Conservation (phyloP, 345 rosid species). For the Bruguiera parviflora region DNA sequence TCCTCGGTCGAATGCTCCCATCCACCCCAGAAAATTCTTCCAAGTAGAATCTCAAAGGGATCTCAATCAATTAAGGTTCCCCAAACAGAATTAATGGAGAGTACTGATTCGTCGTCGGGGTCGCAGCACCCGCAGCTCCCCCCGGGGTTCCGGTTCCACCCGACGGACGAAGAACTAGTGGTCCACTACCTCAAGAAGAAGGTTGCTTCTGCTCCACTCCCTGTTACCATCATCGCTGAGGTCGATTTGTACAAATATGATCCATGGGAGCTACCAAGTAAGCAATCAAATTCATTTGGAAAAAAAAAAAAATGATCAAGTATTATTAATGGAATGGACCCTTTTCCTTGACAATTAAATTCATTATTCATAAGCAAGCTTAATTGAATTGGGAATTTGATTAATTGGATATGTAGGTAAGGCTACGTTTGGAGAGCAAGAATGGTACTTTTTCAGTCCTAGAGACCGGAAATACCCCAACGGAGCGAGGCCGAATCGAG, state of each 20-base stretch:
- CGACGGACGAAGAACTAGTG: slow-evolving; percentile 96
- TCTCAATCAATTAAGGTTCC: neutral
- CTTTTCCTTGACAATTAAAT: neutral
- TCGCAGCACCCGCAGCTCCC: slow-evolving; percentile 80
- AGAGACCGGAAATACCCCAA: slow-evolving; percentile 95
- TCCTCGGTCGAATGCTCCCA: neutral
- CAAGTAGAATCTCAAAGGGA: neutral
- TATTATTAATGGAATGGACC: no score
- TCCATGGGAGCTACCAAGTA: slow-evolving; percentile 98
- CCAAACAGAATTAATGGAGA: slow-evolving; percentile 46
- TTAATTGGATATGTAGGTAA: slow-evolving; percentile 36
- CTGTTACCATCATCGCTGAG: slow-evolving; percentile 82
- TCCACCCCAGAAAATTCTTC: neutral
- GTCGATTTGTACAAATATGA: slow-evolving; percentile 91
- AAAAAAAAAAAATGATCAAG: no score
- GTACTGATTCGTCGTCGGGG: slow-evolving; percentile 68
- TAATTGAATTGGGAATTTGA: neutral
- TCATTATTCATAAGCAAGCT: neutral
- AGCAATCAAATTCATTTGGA: neutral
- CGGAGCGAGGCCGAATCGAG: slow-evolving; percentile 94
- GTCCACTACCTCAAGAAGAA: slow-evolving; percentile 90
- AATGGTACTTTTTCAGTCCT: slow-evolving; percentile 97
- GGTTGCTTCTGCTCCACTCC: slow-evolving; percentile 64
- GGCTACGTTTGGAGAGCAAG: slow-evolving; percentile 92
- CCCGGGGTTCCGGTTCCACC: slow-evolving; percentile 96